A percentile compares a stretch with the other conserved stretches of the same genome.
These are phyloP conservation scores for Talaromyces sp. DNA, from an alignment of 2,329 filamentous ascomycete genomes.

Conservation along the genomic window DNA sequence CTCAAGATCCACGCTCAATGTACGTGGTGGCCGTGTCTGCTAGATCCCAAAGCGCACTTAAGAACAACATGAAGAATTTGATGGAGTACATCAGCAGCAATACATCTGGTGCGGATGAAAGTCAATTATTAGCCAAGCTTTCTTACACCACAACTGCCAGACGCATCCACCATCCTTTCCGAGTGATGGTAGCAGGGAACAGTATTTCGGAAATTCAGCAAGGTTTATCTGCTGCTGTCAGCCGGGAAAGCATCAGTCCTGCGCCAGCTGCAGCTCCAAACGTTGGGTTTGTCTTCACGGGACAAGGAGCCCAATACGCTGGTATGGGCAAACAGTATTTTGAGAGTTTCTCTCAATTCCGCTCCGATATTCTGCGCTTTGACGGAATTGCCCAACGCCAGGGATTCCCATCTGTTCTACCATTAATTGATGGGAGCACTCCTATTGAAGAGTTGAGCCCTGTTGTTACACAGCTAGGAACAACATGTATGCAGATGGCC, in stretches of 20 bases:
- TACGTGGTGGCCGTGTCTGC: conserved; percentile 59
- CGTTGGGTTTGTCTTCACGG: conserved; percentile 35
- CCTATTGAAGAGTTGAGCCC: conserved; percentile 27
- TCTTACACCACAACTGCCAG: conserved; percentile 65
- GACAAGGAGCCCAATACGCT: conserved; percentile 36
- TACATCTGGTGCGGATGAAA: conserved; percentile 25
- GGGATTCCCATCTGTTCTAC: conserved; percentile 33
- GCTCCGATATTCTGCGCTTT: conserved; percentile 25
- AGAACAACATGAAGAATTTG: conserved; percentile 51
- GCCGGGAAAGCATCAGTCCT: conserved; percentile 21
- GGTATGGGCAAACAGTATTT: conserved; percentile 34
- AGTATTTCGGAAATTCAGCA: conserved; percentile 25
- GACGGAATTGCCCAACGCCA: conserved; percentile 29
- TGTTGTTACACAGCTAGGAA: conserved; percentile 32
- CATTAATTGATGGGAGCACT: conserved; percentile 28
- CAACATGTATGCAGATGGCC: conserved; percentile 37
- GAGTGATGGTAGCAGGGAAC: conserved; percentile 27
- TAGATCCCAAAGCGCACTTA: conserved; percentile 46
- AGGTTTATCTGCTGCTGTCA: conserved; percentile 20
- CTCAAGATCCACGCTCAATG: conserved; percentile 49
- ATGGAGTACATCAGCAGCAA: conserved; percentile 48
- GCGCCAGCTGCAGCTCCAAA: conserved; percentile 25
- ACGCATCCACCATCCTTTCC: conserved; percentile 39
- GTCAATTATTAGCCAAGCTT: conserved; percentile 49
- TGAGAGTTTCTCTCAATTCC: conserved; percentile 27